Conservation (phyloP, 805 yeast genomes). For the Grigorovia jiainica region DNA sequence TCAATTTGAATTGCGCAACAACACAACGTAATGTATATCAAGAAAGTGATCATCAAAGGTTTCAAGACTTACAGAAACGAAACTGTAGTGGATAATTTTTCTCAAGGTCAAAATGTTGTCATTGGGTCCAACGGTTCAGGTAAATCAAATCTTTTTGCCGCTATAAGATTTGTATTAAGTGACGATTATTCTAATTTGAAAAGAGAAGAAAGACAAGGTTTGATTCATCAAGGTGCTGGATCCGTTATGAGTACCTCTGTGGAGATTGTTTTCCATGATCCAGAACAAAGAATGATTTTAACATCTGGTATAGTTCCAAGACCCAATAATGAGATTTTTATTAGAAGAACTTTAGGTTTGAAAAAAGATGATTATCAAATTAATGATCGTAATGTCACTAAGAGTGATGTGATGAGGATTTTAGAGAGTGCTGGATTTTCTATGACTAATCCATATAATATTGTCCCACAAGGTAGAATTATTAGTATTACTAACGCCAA, state of each 20-base stretch:
- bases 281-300: slow-evolving; percentile 64
- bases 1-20: too few species aligned
- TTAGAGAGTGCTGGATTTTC: slow-evolving; percentile 91
- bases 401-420: slow-evolving; percentile 70
- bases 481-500: slow-evolving; percentile 83
- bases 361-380: slow-evolving; percentile 86
- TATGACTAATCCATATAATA: slow-evolving; percentile 82
- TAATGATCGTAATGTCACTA: slow-evolving; percentile 69
- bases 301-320: slow-evolving; percentile 24
- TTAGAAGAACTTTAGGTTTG: slow-evolving; percentile 86
- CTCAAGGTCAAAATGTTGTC: slow-evolving; percentile 77
- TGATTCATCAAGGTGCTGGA: slow-evolving; percentile 76
- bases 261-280: slow-evolving; percentile 78
- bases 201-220: slow-evolving; percentile 75
- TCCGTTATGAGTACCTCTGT: slow-evolving; percentile 89
- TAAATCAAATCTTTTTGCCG: slow-evolving; percentile 90
- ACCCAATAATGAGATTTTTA: slow-evolving; percentile 48
- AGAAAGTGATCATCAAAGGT: slow-evolving; percentile 70
- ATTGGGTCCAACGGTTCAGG: slow-evolving; percentile 97
- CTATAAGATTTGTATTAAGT: slow-evolving; percentile 82
- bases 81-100: slow-evolving; percentile 63
- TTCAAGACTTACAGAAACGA: slow-evolving; percentile 87
- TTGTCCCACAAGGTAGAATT: slow-evolving; percentile 94
- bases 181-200: slow-evolving; percentile 82
- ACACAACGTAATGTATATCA: slow-evolving; percentile 29